These are phyloP conservation scores for Aspergillus wentii DNA, from an alignment of 495 filamentous ascomycete genomes.

Conservation along the genomic window DNA sequence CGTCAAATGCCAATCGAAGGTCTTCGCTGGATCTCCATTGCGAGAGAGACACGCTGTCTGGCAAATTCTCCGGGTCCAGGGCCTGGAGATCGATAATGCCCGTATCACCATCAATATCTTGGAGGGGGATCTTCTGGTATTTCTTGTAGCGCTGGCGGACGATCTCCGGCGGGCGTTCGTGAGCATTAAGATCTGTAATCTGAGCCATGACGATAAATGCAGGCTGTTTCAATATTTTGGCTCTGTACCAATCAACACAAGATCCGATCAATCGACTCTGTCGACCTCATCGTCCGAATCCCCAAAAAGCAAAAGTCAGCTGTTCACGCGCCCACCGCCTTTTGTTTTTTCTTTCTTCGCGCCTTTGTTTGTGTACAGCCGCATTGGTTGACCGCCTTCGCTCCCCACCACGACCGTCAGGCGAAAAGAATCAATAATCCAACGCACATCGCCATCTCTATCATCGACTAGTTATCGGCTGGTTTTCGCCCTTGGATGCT, in stretches of 20 bases:
- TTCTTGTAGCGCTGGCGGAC: constrained; percentile 63
- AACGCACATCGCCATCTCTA: too few species aligned
- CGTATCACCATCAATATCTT: constrained; percentile 40
- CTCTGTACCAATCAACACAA: neutral
- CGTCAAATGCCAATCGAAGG: constrained; percentile 29
- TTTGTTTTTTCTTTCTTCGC: constrained; percentile 11
- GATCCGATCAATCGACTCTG: neutral
- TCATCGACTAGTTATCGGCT: neutral
- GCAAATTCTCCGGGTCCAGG: constrained; percentile 25
- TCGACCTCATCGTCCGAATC: too few species aligned
- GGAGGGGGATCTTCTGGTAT: constrained; percentile 43
- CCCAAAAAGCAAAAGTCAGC: too few species aligned
- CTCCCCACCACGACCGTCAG: constrained; percentile 15
- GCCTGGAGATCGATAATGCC: constrained; percentile 46
- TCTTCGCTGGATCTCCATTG: constrained; percentile 27
- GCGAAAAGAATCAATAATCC: too few species aligned
- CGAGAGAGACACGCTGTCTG: constrained; percentile 19
- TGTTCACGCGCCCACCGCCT: constrained; percentile 32
- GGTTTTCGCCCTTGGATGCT: neutral
- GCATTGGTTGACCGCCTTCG: constrained; percentile 27
- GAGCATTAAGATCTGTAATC: constrained; percentile 56
- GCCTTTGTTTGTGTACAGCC: constrained; percentile 37
- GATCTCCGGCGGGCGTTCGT: constrained; percentile 62
- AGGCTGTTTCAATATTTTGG: too few species aligned
- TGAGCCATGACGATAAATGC: constrained; percentile 27